These are phyloP conservation scores for Auxenochlorella protothecoides DNA, from an alignment of 139 green algal genomes.

Conservation along the genomic window DNA sequence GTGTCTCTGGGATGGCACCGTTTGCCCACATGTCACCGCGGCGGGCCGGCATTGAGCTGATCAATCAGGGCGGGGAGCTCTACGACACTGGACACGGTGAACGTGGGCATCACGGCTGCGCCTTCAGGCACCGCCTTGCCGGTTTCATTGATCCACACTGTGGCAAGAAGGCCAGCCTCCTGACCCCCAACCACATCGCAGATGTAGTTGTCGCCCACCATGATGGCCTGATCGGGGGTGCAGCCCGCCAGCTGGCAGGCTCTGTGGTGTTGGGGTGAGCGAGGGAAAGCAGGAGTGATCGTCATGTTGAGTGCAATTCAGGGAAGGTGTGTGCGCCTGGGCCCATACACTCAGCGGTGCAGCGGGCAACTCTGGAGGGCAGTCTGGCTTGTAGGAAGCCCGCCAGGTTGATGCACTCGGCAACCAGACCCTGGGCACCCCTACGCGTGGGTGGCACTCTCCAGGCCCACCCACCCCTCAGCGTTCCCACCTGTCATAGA, in stretches of 20 bases:
- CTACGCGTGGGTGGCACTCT: not conserved
- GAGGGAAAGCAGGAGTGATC: no score
- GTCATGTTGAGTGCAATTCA: no score
- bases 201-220: not conserved
- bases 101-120: not conserved
- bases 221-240: not conserved
- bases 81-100: not conserved
- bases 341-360: no score
- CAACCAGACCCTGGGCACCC: no score
- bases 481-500: conserved; percentile 18
- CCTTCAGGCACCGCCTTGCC: not conserved
- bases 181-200: not conserved
- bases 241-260: not conserved
- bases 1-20: not conserved
- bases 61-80: not conserved
- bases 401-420: no score
- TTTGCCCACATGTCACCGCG: no score
- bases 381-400: no score
- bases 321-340: no score
- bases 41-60: no score
- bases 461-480: not conserved
- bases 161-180: not conserved
- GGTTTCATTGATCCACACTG: conserved; percentile 1
- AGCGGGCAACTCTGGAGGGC: no score
- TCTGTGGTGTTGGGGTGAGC: not conserved